Percentiles rank a stretch among this genome's conserved stretches.
Conservation (phyloP, 805 yeast genomes). For the Candida tibetensis region DNA sequence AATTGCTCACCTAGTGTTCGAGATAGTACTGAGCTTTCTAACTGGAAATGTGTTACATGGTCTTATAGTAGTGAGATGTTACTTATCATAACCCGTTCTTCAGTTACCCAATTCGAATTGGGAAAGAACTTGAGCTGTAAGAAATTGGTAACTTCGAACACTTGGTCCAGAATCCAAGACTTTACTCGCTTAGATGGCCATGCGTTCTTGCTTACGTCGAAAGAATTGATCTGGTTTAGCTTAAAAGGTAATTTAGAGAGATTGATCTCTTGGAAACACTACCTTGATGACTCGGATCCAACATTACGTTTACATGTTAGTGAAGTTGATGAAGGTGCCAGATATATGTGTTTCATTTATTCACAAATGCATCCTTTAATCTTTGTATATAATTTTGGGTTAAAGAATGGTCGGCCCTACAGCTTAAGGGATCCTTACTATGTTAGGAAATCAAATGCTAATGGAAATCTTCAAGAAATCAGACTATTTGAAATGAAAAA, state of each 20-base stretch:
- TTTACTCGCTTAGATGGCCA: slow-evolving; percentile 29
- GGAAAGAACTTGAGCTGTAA: slow-evolving; percentile 20
- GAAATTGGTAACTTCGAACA: slow-evolving; percentile 46
- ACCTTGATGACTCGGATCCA: slow-evolving; percentile 51
- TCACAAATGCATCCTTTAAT: slow-evolving; percentile 31
- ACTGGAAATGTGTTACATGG: slow-evolving; percentile 55
- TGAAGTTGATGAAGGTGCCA: slow-evolving; percentile 13
- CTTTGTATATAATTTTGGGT: slow-evolving; percentile 33
- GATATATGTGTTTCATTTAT: slow-evolving; percentile 24
- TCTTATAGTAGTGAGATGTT: slow-evolving; percentile 22
- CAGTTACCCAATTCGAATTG: slow-evolving; percentile 30
- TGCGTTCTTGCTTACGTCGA: slow-evolving; percentile 60
- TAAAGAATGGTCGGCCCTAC: slow-evolving; percentile 31
- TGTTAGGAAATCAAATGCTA: slow-evolving; percentile 10
- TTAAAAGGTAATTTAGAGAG: slow-evolving; percentile 37
- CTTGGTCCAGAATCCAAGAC: slow-evolving; percentile 54
- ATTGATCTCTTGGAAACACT: slow-evolving; percentile 72
- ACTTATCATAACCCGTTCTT: slow-evolving; percentile 44
- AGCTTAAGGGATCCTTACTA: slow-evolving; percentile 38
- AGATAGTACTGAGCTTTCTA: slow-evolving; percentile 52
- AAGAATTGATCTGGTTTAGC: slow-evolving; percentile 58
- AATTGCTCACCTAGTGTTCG: slow-evolving; percentile 15
- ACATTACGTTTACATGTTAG: slow-evolving; percentile 27
- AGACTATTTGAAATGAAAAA: slow-evolving; percentile 6
- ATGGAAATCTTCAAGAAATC: slow-evolving; percentile 15